Evolutionary conservation across 2,329 filamentous ascomycete genomes (phyloP).

Genomic region (Rutstroemia sp.): DNA sequence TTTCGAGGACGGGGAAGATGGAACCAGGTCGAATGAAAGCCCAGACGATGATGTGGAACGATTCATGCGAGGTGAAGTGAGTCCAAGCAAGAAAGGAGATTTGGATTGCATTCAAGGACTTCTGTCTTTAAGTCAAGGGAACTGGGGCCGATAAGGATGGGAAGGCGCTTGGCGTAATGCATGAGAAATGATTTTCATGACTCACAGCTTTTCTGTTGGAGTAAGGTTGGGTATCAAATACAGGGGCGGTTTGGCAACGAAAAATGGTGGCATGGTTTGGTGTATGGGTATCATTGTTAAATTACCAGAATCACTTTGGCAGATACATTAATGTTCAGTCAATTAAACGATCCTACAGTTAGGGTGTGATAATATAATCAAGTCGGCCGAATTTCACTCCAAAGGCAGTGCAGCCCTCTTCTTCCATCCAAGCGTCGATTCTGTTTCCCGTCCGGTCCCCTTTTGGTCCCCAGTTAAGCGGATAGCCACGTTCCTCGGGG

Average conservation of each 20-base stretch:
- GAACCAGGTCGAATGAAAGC: conserved; percentile 4
- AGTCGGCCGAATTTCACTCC: too few relatives aligned
- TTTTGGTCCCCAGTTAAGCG: too few relatives aligned
- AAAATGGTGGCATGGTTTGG: background rate
- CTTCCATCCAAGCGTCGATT: too few relatives aligned
- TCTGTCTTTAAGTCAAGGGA: conserved; percentile 83
- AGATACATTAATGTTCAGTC: conserved; percentile 3
- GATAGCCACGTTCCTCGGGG: background rate
- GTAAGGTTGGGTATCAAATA: conserved; percentile 2
- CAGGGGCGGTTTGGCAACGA: background rate
- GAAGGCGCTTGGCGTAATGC: background rate
- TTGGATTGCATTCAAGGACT: conserved; percentile 87
- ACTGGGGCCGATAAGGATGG: conserved; percentile 52
- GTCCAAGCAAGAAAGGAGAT: conserved; percentile 69
- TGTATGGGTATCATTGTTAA: background rate
- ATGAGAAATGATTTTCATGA: conserved; percentile 6
- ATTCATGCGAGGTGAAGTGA: conserved; percentile 63
- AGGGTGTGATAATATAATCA: background rate
- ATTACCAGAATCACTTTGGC: background rate
- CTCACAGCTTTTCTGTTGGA: conserved; percentile 4
- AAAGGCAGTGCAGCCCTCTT: too few relatives aligned
- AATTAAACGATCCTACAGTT: background rate
- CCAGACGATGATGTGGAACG: conserved; percentile 57
- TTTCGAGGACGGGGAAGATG: conserved; percentile 42
- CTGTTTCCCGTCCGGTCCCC: too few relatives aligned